Evolutionary conservation across 2,329 filamentous ascomycete species (phyloP).

Genomic region (Fusarium nodosum): DNA sequence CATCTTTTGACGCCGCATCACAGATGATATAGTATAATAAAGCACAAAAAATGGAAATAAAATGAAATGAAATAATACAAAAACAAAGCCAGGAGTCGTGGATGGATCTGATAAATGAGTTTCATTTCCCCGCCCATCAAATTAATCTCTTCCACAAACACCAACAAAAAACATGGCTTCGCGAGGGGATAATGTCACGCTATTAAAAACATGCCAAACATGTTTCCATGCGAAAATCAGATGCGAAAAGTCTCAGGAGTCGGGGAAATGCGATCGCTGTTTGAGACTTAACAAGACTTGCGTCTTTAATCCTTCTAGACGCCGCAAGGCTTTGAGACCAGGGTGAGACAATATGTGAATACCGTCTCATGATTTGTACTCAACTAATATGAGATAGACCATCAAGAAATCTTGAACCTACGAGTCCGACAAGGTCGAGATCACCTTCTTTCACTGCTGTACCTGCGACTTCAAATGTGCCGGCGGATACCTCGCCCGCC

Average conservation of each 20-base stretch:
- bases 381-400: constrained; percentile 13
- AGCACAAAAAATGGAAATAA: not conserved
- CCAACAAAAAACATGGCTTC: constrained; percentile 23
- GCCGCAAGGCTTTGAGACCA: constrained; percentile 44
- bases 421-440: constrained; percentile 26
- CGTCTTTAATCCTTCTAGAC: constrained; percentile 51
- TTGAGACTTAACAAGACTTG: constrained; percentile 53
- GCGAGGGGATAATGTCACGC: constrained; percentile 20
- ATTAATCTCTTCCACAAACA: constrained; percentile 8
- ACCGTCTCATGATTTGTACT: not conserved
- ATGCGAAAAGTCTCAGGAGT: constrained; percentile 54
- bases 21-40: constrained; percentile 5
- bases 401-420: constrained; percentile 29
- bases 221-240: constrained; percentile 56
- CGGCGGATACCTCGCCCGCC: constrained; percentile 11
- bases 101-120: constrained; percentile 23
- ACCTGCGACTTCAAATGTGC: constrained; percentile 17
- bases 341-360: constrained; percentile 23
- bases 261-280: constrained; percentile 53
- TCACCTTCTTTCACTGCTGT: constrained; percentile 36
- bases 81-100: not conserved
- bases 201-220: constrained; percentile 54
- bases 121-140: constrained; percentile 19
- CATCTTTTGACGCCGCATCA: constrained; percentile 7
- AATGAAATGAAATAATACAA: not conserved